phyloP scores from a whole-genome alignment of 257 asterid species.

The Fraxinus quadrangulata region DNA sequence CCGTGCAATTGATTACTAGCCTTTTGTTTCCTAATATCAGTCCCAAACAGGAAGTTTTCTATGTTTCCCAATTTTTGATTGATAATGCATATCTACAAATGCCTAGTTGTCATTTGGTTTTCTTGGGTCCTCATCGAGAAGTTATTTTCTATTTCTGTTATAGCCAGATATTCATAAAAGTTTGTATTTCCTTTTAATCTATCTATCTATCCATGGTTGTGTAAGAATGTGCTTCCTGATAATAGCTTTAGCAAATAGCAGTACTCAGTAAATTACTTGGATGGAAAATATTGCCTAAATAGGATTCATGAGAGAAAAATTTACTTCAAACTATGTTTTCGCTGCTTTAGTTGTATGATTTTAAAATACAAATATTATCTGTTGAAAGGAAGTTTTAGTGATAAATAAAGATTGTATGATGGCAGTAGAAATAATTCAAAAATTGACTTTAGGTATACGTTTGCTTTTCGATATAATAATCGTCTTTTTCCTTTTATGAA shows the following conservation, averaged over 20 bases:
- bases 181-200: too few species aligned
- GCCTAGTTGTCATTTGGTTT: background rate
- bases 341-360: background rate
- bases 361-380: too few species aligned
- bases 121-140: background rate
- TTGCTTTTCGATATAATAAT: background rate
- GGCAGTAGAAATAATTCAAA: background rate
- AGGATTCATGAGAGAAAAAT: background rate
- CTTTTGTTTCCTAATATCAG: background rate
- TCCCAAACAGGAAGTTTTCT: background rate
- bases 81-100: background rate
- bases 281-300: background rate
- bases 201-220: background rate
- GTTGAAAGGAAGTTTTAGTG: background rate
- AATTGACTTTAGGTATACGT: background rate
- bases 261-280: background rate
- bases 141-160: background rate
- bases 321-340: background rate
- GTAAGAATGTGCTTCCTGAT: background rate
- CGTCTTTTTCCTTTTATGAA: too few species aligned
- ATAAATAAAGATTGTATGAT: background rate
- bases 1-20: too few species aligned
- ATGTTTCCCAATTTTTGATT: background rate
- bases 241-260: background rate
- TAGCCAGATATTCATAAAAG: background rate